phyloP scores from a whole-genome alignment of 768 basidiomycete species.

The Tylopilus cervinicoccineus region DNA sequence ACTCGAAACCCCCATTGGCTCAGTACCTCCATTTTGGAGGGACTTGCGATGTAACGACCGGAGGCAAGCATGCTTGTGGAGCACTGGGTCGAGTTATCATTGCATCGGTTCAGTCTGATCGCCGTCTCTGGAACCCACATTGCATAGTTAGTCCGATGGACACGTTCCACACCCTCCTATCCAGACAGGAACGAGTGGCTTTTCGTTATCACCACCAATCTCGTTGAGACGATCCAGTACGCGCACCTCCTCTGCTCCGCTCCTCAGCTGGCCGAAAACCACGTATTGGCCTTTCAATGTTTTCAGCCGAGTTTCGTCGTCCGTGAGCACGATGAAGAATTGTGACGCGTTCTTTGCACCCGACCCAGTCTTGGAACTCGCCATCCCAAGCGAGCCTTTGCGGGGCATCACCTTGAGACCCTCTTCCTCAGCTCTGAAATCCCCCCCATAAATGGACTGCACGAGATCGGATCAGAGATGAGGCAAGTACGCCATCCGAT shows the following conservation, averaged over 20 bases:
- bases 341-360: constrained; percentile 44
- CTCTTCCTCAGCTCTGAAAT: constrained; percentile 50
- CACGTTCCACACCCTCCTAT: constrained; percentile 38
- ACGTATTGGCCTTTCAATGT: constrained; percentile 51
- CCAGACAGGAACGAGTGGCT: constrained; percentile 38
- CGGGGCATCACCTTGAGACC: constrained; percentile 40
- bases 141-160: not conserved
- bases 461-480: constrained; percentile 9
- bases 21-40: constrained; percentile 1
- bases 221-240: constrained; percentile 33
- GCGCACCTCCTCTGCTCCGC: constrained; percentile 29
- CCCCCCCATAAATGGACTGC: constrained; percentile 44
- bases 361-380: constrained; percentile 42
- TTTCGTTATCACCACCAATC: constrained; percentile 34
- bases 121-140: constrained; percentile 1
- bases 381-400: constrained; percentile 49
- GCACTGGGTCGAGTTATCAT: not conserved
- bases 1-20: not conserved
- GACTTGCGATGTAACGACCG: constrained; percentile 2
- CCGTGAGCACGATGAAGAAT: constrained; percentile 47
- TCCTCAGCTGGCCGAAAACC: constrained; percentile 38
- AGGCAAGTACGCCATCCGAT: not conserved
- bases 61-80: not conserved
- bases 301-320: constrained; percentile 36
- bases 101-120: not conserved